phyloP scores from a whole-genome alignment of 2,329 filamentous ascomycete species.

The Colletotrichum sojae region DNA sequence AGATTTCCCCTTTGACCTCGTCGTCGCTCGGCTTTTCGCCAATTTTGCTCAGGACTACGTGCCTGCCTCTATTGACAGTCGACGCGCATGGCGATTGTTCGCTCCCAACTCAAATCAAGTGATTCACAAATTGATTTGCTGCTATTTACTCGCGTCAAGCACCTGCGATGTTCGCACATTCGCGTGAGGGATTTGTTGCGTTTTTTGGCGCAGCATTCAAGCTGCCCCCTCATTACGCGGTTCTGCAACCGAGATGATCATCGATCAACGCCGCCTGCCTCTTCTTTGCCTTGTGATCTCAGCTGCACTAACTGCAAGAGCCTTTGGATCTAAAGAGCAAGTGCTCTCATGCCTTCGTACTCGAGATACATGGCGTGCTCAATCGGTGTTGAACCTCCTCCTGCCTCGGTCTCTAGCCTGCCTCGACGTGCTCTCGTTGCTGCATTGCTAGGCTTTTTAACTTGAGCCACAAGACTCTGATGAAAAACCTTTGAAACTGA shows the following conservation, averaged over 20 bases:
- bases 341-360: slow-evolving; percentile 2
- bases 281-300: background rate
- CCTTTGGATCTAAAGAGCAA: slow-evolving; percentile 10
- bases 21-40: slow-evolving; percentile 19
- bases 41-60: slow-evolving; percentile 18
- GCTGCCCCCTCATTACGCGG: too few species aligned
- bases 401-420: too few species aligned
- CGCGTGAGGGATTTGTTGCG: too few species aligned
- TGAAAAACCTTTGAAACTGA: background rate
- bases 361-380: background rate
- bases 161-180: too few species aligned
- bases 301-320: background rate
- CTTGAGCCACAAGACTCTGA: too few species aligned
- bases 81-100: slow-evolving; percentile 9
- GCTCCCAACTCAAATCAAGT: slow-evolving; percentile 26
- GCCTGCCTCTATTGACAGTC: too few species aligned
- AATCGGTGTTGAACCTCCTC: background rate
- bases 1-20: background rate
- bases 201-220: too few species aligned
- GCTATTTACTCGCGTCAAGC: background rate
- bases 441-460: too few species aligned
- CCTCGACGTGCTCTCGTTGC: too few species aligned
- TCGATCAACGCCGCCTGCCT: background rate
- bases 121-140: slow-evolving; percentile 14
- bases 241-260: too few species aligned